Evolutionary conservation across 768 basidiomycete species (phyloP), one percentile per base, ranked within the genome.

Genomic region (Rhizopogon vesiculosus): DNA sequence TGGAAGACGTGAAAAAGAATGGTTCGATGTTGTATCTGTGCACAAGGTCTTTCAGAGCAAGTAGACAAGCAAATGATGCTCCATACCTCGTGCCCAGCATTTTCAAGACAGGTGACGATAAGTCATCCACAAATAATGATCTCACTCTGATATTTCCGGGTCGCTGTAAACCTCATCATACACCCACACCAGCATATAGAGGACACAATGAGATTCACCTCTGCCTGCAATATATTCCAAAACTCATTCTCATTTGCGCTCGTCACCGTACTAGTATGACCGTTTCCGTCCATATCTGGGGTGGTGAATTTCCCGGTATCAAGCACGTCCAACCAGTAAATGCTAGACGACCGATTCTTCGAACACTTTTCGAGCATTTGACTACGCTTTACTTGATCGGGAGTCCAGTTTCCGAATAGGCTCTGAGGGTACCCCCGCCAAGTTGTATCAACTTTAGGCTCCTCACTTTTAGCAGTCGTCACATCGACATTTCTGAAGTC

Each of bases 1-100:
- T 64, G 2, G 82, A 80, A 1, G 83, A 84, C 0, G 82, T 81
- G 64, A 84, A 86, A 62, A 81, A 86, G 65, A 86, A 85, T 0
- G 84, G 84, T 58, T 85, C 84, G 55, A 85, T 72, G 42, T 72
- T 71, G 54, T 80, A 83, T 62, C 83, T 73, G 19, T 8, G 33
- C 5, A 35, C 2, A 2, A 54, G 12, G 12, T 43, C 31, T 31
- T 1, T 45, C 44, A 45, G 35, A 25, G 1, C 45, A 4, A 40
- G n/a, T 31, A 3, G 3, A 13, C 18, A 42, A 15, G 18, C 5
- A 33, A 39, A 12, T 43, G 40, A 45, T 0, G 5, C 39, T 0
- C 61, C 73, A 51, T 58, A 83, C 84, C 64, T 81, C 40, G 78
- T 72, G 9, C 85, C 83, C 6, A 84, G 67, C 75, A 84, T 82